Evolutionary conservation across 1,284 basidiomycete species (phyloP), one percentile per base, ranked within the genome.

Genomic region (Cutaneotrichosporon sp.): DNA sequence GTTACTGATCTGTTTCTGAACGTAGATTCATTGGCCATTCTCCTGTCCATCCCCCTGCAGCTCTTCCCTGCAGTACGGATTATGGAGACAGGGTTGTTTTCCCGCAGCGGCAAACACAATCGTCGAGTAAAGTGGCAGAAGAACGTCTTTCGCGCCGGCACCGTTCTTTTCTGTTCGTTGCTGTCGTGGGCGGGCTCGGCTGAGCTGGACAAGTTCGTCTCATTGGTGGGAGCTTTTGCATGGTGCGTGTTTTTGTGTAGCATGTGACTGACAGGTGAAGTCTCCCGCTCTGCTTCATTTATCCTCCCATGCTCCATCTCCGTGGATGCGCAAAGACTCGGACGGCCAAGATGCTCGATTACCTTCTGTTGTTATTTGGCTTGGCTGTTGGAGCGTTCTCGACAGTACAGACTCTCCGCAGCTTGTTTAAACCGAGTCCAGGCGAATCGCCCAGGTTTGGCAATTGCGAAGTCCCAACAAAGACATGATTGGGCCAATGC

Each of bases 11-110:
- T 15, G 3, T 40, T 21, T 18, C 56, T 58, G 40, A 55, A 17
- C 33, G 8, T 56, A 71, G 71, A 78, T 76, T 86, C 88, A n/a
- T 72, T 93, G 41, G 94, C 93, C 9, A 98, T 97, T 71, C 79
- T 97, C 56, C 83, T 97, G 38, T 96, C 91, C 14, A 87, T 90
- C 14, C 94, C 94, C 0, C 82, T 98, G 4, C 92, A 96, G 71
- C 85, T 98, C 52, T 97, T 98, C 87, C 94, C 94, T 0, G 96
- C 93, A 1, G 85, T 97, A 44, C 84, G 92, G 42, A 97, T 99
- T 70, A 84, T 98, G 77, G 96, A 99, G 79, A 94, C 94, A 64
- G 93, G 90, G 2, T 69, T 98, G n/a, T 97, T 98, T 72, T 82
- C 83, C 48, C 65, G 72, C 52, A 84, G 83, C 48, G 96, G 92